Conservation (phyloP, 208 protist genomes). For the Acanthamoeba lenticulata region DNA sequence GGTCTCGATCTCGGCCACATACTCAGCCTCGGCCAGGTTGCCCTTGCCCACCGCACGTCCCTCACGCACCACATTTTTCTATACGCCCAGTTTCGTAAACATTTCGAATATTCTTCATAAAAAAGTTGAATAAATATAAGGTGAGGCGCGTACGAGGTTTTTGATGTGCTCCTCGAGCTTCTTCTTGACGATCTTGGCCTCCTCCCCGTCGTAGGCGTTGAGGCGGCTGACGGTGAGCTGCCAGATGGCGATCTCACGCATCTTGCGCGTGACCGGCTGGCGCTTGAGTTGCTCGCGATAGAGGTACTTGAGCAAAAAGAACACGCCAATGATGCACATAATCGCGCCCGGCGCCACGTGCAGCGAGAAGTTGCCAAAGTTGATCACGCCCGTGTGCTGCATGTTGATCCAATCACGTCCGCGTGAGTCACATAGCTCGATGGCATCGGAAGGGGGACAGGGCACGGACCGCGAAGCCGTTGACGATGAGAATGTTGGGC, state of each 20-base stretch:
- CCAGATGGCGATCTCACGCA: conserved; percentile 58
- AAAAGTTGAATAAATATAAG: too few species aligned
- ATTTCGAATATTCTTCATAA: too few species aligned
- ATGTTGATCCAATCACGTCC: not conserved
- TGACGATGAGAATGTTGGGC: conserved; percentile 86
- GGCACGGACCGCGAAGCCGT: conserved; percentile 1
- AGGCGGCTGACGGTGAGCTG: conserved; percentile 38
- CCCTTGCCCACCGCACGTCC: not conserved
- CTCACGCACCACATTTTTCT: conserved; percentile 47
- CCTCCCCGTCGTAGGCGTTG: conserved; percentile 63
- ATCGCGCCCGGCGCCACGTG: conserved; percentile 45
- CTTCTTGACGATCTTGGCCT: conserved; percentile 57
- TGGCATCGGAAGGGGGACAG: not conserved
- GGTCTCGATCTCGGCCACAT: conserved; percentile 70
- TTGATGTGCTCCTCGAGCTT: conserved; percentile 67
- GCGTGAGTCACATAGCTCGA: not conserved
- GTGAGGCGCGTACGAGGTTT: conserved; percentile 12
- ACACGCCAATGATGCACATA: conserved; percentile 19
- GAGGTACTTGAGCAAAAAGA: conserved; percentile 37
- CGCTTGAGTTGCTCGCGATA: not conserved
- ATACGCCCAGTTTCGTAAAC: too few species aligned
- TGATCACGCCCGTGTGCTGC: conserved; percentile 47
- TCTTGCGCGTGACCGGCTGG: conserved; percentile 19
- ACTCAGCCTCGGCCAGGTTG: conserved; percentile 51
- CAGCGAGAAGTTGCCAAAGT: conserved; percentile 61